Evolutionary conservation across 2,329 filamentous ascomycete species (phyloP).

Genomic region (Cephalotrichum gorgonifer): DNA sequence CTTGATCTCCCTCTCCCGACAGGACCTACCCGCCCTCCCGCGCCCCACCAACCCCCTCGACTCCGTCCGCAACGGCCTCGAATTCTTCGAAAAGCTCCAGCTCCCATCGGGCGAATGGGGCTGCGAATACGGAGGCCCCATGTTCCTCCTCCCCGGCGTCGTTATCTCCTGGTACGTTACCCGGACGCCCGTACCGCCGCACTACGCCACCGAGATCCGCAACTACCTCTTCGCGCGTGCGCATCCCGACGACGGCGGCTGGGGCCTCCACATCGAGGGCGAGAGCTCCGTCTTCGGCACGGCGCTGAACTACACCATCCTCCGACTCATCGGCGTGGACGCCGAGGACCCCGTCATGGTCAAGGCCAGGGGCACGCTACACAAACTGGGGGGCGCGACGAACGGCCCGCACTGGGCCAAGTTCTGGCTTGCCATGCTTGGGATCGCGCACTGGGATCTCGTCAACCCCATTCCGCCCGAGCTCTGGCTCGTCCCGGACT

Average conservation of each 20-base stretch:
- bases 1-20: slow-evolving; percentile 3
- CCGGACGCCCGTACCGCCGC: slow-evolving; percentile 71
- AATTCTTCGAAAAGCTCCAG: slow-evolving; percentile 85
- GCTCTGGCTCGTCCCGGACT: slow-evolving; percentile 85
- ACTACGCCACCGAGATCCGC: slow-evolving; percentile 78
- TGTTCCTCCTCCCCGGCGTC: slow-evolving; percentile 85
- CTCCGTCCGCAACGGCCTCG: slow-evolving; percentile 69
- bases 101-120: slow-evolving; percentile 86
- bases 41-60: slow-evolving; percentile 63
- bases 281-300: slow-evolving; percentile 90
- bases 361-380: slow-evolving; percentile 71
- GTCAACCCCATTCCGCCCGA: slow-evolving; percentile 93
- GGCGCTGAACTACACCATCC: slow-evolving; percentile 70
- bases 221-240: slow-evolving; percentile 85
- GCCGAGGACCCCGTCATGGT: slow-evolving; percentile 78
- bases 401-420: slow-evolving; percentile 93
- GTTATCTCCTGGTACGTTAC: slow-evolving; percentile 84
- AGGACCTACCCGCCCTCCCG: slow-evolving; percentile 68
- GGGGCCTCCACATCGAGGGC: slow-evolving; percentile 92
- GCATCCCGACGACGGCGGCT: slow-evolving; percentile 82
- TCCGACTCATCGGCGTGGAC: slow-evolving; percentile 74
- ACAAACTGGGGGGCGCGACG: slow-evolving; percentile 75
- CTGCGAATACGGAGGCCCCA: slow-evolving; percentile 94
- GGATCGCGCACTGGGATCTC: slow-evolving; percentile 78
- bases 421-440: slow-evolving; percentile 82